phyloP scores from a whole-genome alignment of 106 monocot species.

The Dendrobium nobile region DNA sequence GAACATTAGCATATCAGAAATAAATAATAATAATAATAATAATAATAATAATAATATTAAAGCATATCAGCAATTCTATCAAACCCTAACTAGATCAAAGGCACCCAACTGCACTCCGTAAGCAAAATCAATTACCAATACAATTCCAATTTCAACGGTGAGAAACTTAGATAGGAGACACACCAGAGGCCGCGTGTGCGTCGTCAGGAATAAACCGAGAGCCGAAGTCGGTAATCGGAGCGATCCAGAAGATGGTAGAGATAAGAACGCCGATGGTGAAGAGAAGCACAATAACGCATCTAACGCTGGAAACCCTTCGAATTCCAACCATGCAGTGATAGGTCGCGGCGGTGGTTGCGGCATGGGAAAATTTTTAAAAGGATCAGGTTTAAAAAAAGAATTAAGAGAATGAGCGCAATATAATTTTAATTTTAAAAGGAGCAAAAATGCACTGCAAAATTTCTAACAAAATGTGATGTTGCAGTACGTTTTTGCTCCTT shows the following conservation, averaged over 20 bases:
- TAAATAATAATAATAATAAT: no score
- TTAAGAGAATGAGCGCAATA: no score
- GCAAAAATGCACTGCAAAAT: no score
- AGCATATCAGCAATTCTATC: not conserved
- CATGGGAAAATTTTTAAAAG: no score
- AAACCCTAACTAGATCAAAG: not conserved
- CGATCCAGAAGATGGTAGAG: conserved; percentile 48
- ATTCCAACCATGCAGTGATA: conserved; percentile 6
- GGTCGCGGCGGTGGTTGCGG: not conserved
- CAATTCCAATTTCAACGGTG: not conserved
- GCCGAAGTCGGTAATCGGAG: conserved; percentile 22
- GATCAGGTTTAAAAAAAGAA: no score
- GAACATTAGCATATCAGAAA: conserved; percentile 3
- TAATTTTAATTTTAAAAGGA: no score
- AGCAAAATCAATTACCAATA: not conserved
- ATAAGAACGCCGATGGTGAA: conserved; percentile 36
- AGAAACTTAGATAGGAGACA: not conserved
- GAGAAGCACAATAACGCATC: conserved; percentile 36
- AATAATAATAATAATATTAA: no score
- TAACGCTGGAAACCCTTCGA: conserved; percentile 16
- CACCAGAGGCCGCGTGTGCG: conserved; percentile 10
- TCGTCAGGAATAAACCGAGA: conserved; percentile 14
- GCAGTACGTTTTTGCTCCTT: no score
- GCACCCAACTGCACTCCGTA: no score
- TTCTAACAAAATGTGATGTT: no score